Evolutionary conservation across 805 yeast genomes (phyloP).

Genomic region (Priceomyces melissophilus): DNA sequence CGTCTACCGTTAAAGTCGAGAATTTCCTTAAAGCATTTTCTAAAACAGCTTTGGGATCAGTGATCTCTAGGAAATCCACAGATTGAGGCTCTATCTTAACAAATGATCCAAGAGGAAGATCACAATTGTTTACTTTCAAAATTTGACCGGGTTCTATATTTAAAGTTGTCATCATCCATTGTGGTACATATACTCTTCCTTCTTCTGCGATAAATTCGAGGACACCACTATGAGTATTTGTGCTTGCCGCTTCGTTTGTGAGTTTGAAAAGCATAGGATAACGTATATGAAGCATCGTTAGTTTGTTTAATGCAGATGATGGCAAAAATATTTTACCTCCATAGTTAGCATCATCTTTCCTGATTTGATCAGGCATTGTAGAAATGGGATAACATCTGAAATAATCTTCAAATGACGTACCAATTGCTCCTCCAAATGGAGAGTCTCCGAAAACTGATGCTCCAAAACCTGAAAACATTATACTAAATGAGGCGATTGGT

Average conservation of each 20-base stretch:
- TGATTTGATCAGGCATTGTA: slow-evolving; percentile 76
- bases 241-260: slow-evolving; percentile 57
- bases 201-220: slow-evolving; percentile 96
- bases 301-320: slow-evolving; percentile 82
- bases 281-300: slow-evolving; percentile 86
- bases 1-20: slow-evolving; percentile 80
- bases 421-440: slow-evolving; percentile 25
- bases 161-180: slow-evolving; percentile 91
- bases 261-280: slow-evolving; percentile 95
- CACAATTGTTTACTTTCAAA: slow-evolving; percentile 69
- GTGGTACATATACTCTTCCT: slow-evolving; percentile 91
- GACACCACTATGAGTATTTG: slow-evolving; percentile 86
- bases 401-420: slow-evolving; percentile 67
- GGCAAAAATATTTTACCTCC: slow-evolving; percentile 97
- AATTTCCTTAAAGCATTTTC: slow-evolving; percentile 90
- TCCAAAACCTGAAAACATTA: slow-evolving; percentile 44
- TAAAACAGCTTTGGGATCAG: slow-evolving; percentile 94
- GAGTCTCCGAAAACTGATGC: slow-evolving; percentile 34
- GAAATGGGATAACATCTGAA: slow-evolving; percentile 90
- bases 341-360: slow-evolving; percentile 76
- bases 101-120: slow-evolving; percentile 80
- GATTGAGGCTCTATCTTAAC: slow-evolving; percentile 96
- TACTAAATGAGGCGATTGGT: too few species aligned
- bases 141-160: slow-evolving; percentile 75
- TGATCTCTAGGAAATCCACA: slow-evolving; percentile 85